These are phyloP conservation scores for Botrytis squamosa DNA, from an alignment of 2,329 filamentous ascomycete species.

Conservation along the genomic window DNA sequence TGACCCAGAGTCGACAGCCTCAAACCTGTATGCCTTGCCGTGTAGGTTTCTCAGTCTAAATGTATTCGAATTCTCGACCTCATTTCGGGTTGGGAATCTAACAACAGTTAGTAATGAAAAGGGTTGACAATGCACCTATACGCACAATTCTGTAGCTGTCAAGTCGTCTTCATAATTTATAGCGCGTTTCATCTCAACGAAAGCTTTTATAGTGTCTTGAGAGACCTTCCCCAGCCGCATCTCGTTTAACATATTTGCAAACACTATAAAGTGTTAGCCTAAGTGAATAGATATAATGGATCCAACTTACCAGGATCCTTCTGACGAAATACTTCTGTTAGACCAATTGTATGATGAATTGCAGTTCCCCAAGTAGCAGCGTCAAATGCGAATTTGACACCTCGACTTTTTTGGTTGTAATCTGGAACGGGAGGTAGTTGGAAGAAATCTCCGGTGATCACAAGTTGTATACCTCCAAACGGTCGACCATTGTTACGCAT, in stretches of 20 bases:
- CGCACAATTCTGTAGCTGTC: conserved; percentile 79
- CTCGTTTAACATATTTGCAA: conserved; percentile 94
- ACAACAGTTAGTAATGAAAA: conserved; percentile 30
- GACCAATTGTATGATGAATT: conserved; percentile 91
- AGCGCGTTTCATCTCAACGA: conserved; percentile 69
- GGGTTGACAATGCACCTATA: conserved; percentile 18
- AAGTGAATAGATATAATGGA: background rate
- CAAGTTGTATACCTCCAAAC: conserved; percentile 92
- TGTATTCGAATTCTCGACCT: conserved; percentile 86
- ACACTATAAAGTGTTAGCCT: conserved; percentile 53
- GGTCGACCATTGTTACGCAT: conserved; percentile 88
- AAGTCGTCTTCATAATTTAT: conserved; percentile 71
- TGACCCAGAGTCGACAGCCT: conserved; percentile 71
- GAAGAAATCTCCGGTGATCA: conserved; percentile 97
- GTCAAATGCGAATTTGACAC: conserved; percentile 89
- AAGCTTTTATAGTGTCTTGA: conserved; percentile 71
- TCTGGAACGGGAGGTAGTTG: conserved; percentile 94
- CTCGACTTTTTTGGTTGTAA: conserved; percentile 50
- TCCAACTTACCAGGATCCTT: conserved; percentile 65
- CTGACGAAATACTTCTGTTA: conserved; percentile 96
- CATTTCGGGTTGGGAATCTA: conserved; percentile 80
- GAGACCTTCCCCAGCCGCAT: conserved; percentile 87
- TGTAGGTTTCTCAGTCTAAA: conserved; percentile 69
- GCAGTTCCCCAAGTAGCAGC: conserved; percentile 87
- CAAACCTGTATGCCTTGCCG: conserved; percentile 66